Evolutionary conservation across 2,329 filamentous ascomycete species (phyloP), one percentile per base, ranked within the genome.

Genomic region (Corinectria fuckeliana): DNA sequence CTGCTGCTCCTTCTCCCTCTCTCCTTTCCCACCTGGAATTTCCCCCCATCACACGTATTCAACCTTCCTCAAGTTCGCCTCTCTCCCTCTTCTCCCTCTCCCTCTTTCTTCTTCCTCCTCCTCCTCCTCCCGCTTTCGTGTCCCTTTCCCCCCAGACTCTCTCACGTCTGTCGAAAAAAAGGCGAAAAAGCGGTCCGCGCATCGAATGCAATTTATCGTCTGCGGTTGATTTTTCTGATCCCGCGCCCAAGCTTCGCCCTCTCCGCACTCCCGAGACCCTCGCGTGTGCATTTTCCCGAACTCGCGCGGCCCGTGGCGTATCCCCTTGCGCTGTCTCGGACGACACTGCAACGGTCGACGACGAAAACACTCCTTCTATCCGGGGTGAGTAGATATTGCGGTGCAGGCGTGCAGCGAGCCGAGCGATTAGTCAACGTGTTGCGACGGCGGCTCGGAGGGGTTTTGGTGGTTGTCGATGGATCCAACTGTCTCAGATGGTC

Each of bases 11-110:
- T 69, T 67, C 66, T 66, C 59, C 50, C 45, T 58, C 56, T 60
- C 60, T 41, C 68, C 69, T 71, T 69, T 70, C 68, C 68, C 65
- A 61, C 65, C 58, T 64, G 63, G 64, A 68, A 69, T 70, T 69
- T 56, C 54, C 61, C 66, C 66, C 68, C 63, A 67, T 61, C 62
- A 61, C 68, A 66, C 64, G 58, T 61, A 61, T 67, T 66, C 68
- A 70, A 56, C 63, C 63, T 63, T 63, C 64, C 60, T 65, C 62
- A 65, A 50, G 39, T 49, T 60, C 58, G 62, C 63, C 48, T 64
- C 59, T 56, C 62, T 45, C 41, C 20, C 39, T 42, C 39, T 42
- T 23, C 21, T 21, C 21, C 28, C 26, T 36, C 48, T 51, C 18
- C 25, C 52, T 52, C 44, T 45, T 25, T 52, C 44, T 45, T 25